Conservation (phyloP, 1,284 basidiomycete genomes). For the Naganishia liquefaciens region DNA sequence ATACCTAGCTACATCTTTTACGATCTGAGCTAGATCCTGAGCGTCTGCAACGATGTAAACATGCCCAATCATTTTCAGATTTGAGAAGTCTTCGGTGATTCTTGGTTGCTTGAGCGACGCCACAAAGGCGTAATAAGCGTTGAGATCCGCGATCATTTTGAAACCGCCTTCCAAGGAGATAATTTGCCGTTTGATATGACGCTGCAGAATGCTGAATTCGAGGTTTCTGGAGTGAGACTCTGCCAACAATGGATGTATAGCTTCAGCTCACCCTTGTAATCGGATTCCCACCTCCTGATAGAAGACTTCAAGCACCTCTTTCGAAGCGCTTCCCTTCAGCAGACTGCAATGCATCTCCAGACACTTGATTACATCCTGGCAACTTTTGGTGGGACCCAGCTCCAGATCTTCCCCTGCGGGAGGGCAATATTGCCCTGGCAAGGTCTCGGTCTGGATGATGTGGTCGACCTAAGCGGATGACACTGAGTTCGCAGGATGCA, state of each 20-base stretch:
- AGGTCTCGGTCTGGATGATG: slow-evolving; percentile 78
- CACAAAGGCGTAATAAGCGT: slow-evolving; percentile 87
- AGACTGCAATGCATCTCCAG: slow-evolving; percentile 86
- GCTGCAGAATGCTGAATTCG: slow-evolving; percentile 75
- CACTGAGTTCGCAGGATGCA: not conserved
- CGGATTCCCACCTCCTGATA: slow-evolving; percentile 95
- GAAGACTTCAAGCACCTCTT: slow-evolving; percentile 95
- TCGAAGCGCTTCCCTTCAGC: slow-evolving; percentile 87
- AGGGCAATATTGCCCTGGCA: slow-evolving; percentile 86
- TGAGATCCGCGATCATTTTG: slow-evolving; percentile 93
- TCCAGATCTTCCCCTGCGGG: slow-evolving; percentile 72
- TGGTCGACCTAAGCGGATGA: slow-evolving; percentile 75
- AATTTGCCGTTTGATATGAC: slow-evolving; percentile 94
- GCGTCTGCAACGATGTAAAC: slow-evolving; percentile 83
- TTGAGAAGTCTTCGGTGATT: slow-evolving; percentile 82
- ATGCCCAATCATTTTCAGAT: slow-evolving; percentile 94
- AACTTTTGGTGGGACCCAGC: slow-evolving; percentile 80
- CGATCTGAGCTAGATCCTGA: slow-evolving; percentile 90
- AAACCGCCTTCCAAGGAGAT: slow-evolving; percentile 92
- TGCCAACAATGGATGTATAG: not conserved
- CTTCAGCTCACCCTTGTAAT: slow-evolving; percentile 69
- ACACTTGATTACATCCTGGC: slow-evolving; percentile 79
- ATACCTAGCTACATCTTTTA: slow-evolving; percentile 88
- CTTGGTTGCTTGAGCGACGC: slow-evolving; percentile 67
- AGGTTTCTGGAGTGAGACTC: not conserved